Evolutionary conservation across 306 rosid species (phyloP).

Genomic region (Amphicarpaea edgeworthii): DNA sequence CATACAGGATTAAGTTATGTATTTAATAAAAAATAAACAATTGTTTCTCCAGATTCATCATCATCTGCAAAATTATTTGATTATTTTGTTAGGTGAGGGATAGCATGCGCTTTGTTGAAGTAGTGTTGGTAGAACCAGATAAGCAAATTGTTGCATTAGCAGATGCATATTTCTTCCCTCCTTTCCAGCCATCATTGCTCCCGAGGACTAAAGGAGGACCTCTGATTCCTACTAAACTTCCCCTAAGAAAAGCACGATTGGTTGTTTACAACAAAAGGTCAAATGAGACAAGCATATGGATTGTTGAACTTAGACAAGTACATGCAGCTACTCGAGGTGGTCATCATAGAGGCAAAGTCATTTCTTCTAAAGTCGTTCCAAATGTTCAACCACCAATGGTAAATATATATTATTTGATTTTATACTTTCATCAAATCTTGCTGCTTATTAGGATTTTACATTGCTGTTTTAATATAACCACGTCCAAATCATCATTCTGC

Average conservation of each 20-base stretch:
- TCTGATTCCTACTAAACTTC: conserved; percentile 74
- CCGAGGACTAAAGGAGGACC: conserved; percentile 80
- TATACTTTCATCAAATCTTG: conserved; percentile 10
- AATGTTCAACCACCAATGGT: conserved; percentile 87
- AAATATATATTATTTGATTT: conserved; percentile 31
- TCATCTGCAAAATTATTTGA: neutral
- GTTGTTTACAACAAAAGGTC: conserved; percentile 75
- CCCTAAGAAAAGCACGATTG: conserved; percentile 73
- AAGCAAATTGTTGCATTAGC: conserved; percentile 76
- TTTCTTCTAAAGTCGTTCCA: conserved; percentile 66
- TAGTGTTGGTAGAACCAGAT: conserved; percentile 69
- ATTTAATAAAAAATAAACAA: neutral
- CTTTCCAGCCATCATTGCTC: conserved; percentile 79
- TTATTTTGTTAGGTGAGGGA: conserved; percentile 66
- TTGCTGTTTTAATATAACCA: too few species aligned
- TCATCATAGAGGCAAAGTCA: conserved; percentile 77
- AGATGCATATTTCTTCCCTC: conserved; percentile 85
- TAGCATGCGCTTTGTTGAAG: conserved; percentile 80
- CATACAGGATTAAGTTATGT: too few species aligned
- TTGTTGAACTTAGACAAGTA: conserved; percentile 67
- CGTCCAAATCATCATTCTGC: too few species aligned
- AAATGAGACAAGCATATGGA: conserved; percentile 74
- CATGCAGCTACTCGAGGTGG: conserved; percentile 87
- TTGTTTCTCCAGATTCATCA: neutral
- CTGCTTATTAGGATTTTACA: conserved; percentile 8